Evolutionary conservation across 768 basidiomycete species (phyloP).

Genomic region (Dictyophora rubrovolvata): DNA sequence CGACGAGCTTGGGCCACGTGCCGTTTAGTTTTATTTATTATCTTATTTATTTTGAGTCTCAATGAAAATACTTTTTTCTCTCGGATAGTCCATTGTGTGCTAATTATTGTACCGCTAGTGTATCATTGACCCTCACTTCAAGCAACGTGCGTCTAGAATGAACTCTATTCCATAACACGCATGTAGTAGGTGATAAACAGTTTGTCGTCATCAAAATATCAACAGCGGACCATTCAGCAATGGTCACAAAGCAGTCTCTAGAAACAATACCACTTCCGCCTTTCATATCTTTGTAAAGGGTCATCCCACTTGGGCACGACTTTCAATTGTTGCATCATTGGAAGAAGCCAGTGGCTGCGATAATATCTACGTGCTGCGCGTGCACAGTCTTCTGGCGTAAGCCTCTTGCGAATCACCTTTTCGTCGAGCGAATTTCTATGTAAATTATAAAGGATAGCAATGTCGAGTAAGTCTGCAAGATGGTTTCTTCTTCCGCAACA

Average conservation of each 20-base stretch:
- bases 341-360: not conserved
- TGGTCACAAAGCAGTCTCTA: not conserved
- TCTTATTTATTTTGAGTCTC: no score
- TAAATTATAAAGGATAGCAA: not conserved
- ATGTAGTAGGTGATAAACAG: no score
- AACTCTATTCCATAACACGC: no score
- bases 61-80: no score
- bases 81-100: no score
- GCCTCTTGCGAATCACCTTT: not conserved
- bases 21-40: not conserved
- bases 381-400: not conserved
- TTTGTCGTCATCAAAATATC: not conserved
- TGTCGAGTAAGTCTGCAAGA: not conserved
- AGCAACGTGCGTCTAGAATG: no score
- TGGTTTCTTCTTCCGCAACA: not conserved
- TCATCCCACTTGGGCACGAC: not conserved
- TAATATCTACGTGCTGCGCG: not conserved
- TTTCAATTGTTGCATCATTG: not conserved
- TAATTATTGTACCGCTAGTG: no score
- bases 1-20: not conserved
- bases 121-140: no score
- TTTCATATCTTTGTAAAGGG: not conserved
- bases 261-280: not conserved
- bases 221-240: not conserved
- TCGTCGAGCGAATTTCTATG: not conserved